phyloP scores from a whole-genome alignment of 495 filamentous ascomycete genomes.

The Diplogelasinospora grovesii region DNA sequence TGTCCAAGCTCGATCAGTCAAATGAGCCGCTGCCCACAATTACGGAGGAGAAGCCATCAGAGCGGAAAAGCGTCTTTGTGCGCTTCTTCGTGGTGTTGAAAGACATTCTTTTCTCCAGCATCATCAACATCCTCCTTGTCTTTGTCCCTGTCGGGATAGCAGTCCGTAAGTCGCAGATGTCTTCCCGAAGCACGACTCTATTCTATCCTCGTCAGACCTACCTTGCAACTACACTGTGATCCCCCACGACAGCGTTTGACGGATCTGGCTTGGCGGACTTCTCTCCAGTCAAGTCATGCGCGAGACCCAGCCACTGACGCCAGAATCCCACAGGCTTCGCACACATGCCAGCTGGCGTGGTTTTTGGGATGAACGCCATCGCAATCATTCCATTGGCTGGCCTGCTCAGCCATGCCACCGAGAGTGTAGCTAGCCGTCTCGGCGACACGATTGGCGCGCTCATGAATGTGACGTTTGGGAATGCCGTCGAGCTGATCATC shows the following conservation, averaged over 20 bases:
- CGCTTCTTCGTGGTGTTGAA: conserved; percentile 47
- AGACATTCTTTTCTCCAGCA: conserved; percentile 55
- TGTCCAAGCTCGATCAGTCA: neutral
- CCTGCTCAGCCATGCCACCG: conserved; percentile 75
- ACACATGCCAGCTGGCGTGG: conserved; percentile 17
- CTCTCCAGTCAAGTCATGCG: no score
- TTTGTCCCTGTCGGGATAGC: conserved; percentile 76
- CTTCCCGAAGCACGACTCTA: no score
- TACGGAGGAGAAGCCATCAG: neutral
- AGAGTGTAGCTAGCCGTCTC: conserved; percentile 67
- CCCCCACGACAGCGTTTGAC: no score
- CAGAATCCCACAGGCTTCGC: neutral
- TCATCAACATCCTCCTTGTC: conserved; percentile 68
- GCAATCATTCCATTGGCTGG: conserved; percentile 79
- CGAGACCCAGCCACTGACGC: no score
- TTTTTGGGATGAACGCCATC: conserved; percentile 61
- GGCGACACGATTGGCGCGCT: conserved; percentile 77
- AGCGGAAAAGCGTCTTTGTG: conserved; percentile 13
- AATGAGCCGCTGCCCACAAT: neutral
- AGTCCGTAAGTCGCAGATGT: conserved; percentile 52
- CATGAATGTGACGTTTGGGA: conserved; percentile 84
- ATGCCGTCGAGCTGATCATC: conserved; percentile 85
- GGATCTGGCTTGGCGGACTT: no score
- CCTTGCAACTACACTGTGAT: no score
- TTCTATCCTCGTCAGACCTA: no score